Percentiles rank a stretch among this genome's conserved stretches.
Conservation (phyloP, 192 early-diverging fungal species). For the Nowakowskiella sp. region DNA sequence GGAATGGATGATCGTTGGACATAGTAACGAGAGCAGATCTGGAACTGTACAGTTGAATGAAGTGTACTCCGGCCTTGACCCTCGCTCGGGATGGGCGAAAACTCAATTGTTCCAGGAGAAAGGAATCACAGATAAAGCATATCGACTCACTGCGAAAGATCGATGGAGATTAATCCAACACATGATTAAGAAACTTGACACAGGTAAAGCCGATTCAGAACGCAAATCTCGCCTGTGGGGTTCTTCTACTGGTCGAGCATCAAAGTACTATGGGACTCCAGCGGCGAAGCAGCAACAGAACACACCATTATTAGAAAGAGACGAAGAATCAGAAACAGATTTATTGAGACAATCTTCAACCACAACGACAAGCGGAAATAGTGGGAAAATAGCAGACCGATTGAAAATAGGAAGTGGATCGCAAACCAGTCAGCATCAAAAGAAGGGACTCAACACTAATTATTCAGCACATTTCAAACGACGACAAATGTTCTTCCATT, state of each 20-base stretch:
- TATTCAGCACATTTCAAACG: constrained; percentile 43
- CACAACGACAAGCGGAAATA: neutral
- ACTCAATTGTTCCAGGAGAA: constrained; percentile 30
- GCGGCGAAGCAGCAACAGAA: too few species aligned
- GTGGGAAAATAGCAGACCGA: constrained; percentile 5
- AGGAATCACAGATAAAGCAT: constrained; percentile 25
- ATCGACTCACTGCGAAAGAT: constrained; percentile 31
- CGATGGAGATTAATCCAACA: constrained; percentile 18
- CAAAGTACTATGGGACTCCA: too few species aligned
- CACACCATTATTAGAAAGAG: too few species aligned
- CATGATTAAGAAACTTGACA: constrained; percentile 34
- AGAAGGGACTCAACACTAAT: constrained; percentile 25
- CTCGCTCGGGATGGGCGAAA: constrained; percentile 47
- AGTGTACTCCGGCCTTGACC: constrained; percentile 43
- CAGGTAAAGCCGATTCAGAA: constrained; percentile 13
- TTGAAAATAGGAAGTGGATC: constrained; percentile 7
- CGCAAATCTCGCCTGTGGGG: neutral
- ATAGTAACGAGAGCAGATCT: constrained; percentile 23
- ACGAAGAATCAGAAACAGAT: neutral
- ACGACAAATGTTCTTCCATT: constrained; percentile 52
- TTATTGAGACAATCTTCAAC: neutral
- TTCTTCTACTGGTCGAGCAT: constrained; percentile 5
- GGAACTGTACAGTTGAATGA: constrained; percentile 32
- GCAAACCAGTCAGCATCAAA: constrained; percentile 7
- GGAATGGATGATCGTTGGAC: constrained; percentile 54